Evolutionary conservation across 2,329 filamentous ascomycete genomes (phyloP).

Genomic region (Leptographium flavum): DNA sequence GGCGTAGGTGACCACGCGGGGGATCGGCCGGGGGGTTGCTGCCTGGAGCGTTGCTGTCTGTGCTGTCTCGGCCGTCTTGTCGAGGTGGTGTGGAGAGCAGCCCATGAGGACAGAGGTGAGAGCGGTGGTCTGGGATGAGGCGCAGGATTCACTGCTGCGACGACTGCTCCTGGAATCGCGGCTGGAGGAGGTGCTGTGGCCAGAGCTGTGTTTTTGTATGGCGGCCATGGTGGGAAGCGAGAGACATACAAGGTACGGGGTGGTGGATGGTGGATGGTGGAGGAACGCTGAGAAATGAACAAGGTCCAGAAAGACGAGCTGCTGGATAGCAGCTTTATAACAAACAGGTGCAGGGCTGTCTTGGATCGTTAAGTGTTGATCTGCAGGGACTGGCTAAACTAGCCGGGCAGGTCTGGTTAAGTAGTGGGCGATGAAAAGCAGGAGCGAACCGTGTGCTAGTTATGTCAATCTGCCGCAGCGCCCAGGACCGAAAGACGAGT

Average conservation of each 20-base stretch:
- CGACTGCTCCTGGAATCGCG: constrained; percentile 21
- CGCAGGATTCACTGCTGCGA: constrained; percentile 26
- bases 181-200: constrained; percentile 4
- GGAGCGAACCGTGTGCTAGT: neutral
- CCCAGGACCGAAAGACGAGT: neutral
- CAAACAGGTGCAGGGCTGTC: too few species aligned
- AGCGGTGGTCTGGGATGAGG: constrained; percentile 29
- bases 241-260: neutral
- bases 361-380: too few species aligned
- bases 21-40: neutral
- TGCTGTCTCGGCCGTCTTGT: constrained; percentile 2
- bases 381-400: too few species aligned
- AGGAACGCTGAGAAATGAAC: neutral
- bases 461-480: neutral
- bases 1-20: neutral
- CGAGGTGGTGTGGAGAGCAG: constrained; percentile 22
- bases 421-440: too few species aligned
- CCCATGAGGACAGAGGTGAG: constrained; percentile 28
- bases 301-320: too few species aligned
- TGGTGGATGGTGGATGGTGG: neutral
- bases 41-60: neutral
- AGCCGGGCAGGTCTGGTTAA: too few species aligned
- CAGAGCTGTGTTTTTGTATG: constrained; percentile 21
- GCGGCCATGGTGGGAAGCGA: constrained; percentile 14
- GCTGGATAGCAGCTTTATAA: too few species aligned